phyloP scores from a whole-genome alignment of 2,329 filamentous ascomycete genomes.

The Fusarium torulosum region DNA sequence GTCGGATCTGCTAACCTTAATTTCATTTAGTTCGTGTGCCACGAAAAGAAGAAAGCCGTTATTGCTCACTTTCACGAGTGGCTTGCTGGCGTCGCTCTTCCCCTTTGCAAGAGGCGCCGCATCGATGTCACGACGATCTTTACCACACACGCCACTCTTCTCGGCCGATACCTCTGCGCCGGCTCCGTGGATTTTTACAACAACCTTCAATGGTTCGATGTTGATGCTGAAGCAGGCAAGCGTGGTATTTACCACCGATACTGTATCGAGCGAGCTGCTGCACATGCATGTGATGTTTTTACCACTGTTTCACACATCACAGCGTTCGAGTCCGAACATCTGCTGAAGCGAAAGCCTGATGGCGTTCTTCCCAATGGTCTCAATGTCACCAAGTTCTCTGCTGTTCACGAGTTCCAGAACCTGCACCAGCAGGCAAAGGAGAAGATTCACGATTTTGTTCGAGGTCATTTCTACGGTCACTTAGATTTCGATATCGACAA shows the following conservation, averaged over 20 bases:
- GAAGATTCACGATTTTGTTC: constrained; percentile 98
- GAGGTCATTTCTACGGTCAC: constrained; percentile 98
- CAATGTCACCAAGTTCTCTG: constrained; percentile 97
- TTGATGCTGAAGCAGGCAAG: constrained; percentile 96
- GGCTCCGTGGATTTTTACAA: constrained; percentile 99
- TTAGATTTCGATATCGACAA: constrained; percentile 98
- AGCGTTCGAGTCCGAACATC: constrained; percentile 96
- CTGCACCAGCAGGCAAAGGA: constrained; percentile 96
- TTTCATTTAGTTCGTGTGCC: constrained; percentile 81
- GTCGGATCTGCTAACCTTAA: constrained; percentile 30
- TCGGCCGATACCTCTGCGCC: constrained; percentile 95
- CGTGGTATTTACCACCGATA: constrained; percentile 98
- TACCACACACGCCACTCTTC: constrained; percentile 95
- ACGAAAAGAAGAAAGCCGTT: constrained; percentile 91
- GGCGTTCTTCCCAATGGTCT: constrained; percentile 96
- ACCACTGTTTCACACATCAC: constrained; percentile 99
- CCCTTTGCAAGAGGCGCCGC: constrained; percentile 90
- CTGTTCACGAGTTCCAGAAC: constrained; percentile 99
- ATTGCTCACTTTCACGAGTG: constrained; percentile 99
- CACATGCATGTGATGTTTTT: constrained; percentile 95
- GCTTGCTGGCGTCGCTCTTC: constrained; percentile 93
- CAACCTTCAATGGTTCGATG: constrained; percentile 96
- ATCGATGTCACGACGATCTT: constrained; percentile 99
- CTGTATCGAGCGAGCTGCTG: constrained; percentile 94
- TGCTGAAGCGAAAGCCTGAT: constrained; percentile 97